phyloP scores from a whole-genome alignment of 768 basidiomycete species.

The Krasilnikovozyma curviuscula region DNA sequence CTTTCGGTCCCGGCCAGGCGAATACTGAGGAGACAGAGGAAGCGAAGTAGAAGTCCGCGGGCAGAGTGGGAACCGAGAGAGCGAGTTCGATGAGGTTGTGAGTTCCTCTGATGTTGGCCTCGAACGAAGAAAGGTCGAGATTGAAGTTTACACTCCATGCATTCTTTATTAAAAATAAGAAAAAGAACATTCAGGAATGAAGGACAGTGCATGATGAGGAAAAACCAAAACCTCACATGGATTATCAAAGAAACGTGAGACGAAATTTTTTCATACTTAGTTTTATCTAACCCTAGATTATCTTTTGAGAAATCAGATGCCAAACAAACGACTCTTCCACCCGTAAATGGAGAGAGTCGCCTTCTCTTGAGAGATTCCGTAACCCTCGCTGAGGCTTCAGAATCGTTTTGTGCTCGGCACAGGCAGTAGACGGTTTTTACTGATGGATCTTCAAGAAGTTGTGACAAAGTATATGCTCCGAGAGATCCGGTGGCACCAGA shows the following conservation, averaged over 20 bases:
- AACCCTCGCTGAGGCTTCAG: slow-evolving; percentile 31
- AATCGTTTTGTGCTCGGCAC: slow-evolving; percentile 34
- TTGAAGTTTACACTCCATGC: slow-evolving; percentile 45
- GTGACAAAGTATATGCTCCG: slow-evolving; percentile 36
- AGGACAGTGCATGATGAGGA: neutral
- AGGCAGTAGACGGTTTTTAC: slow-evolving; percentile 35
- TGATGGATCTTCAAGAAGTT: slow-evolving; percentile 27
- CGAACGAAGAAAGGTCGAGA: slow-evolving; percentile 36
- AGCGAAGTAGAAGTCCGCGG: slow-evolving; percentile 35
- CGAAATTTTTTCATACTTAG: slow-evolving; percentile 28
- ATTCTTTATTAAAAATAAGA: slow-evolving; percentile 23
- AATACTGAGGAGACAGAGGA: slow-evolving; percentile 31
- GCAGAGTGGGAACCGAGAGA: slow-evolving; percentile 25
- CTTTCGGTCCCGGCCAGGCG: slow-evolving; percentile 1
- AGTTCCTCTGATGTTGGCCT: slow-evolving; percentile 33
- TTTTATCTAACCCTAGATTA: slow-evolving; percentile 30
- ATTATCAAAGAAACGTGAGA: slow-evolving; percentile 31
- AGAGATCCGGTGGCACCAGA: slow-evolving; percentile 22
- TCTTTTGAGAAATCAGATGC: slow-evolving; percentile 31
- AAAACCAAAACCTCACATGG: slow-evolving; percentile 25
- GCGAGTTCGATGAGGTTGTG: slow-evolving; percentile 37
- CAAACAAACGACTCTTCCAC: slow-evolving; percentile 28
- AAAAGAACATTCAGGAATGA: neutral
- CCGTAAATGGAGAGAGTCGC: slow-evolving; percentile 18
- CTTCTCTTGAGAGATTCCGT: slow-evolving; percentile 30